A percentile compares a stretch with the other conserved stretches of the same genome.
Conservation (phyloP, 164 flowering plant genomes). For the Liriodendron chinense region DNA sequence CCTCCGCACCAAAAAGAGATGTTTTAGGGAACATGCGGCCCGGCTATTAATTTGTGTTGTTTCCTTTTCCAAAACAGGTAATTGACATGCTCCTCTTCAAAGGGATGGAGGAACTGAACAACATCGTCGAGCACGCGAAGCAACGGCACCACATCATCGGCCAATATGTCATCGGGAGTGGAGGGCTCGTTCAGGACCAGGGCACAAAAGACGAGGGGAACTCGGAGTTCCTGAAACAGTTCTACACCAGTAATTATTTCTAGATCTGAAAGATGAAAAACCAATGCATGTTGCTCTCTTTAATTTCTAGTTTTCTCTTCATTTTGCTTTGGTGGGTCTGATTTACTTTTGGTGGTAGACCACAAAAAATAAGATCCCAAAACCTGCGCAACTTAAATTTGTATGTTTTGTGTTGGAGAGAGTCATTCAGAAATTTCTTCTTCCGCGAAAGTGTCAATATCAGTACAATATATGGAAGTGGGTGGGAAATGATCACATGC, state of each 20-base stretch:
- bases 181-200: slow-evolving; percentile 57
- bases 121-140: slow-evolving; percentile 75
- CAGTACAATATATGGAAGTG: too few species aligned
- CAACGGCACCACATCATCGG: slow-evolving; percentile 94
- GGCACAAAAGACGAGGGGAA: slow-evolving; percentile 42
- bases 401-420: too few species aligned
- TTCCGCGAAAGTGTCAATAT: too few species aligned
- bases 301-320: background rate
- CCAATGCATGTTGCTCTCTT: background rate
- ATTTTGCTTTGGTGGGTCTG: background rate
- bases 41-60: background rate
- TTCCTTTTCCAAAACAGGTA: slow-evolving; percentile 39
- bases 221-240: slow-evolving; percentile 72
- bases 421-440: too few species aligned
- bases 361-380: too few species aligned
- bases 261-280: background rate
- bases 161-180: slow-evolving; percentile 71
- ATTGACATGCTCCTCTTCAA: slow-evolving; percentile 91
- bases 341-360: too few species aligned
- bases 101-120: slow-evolving; percentile 72
- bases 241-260: slow-evolving; percentile 59
- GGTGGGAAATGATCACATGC: too few species aligned
- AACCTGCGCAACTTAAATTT: too few species aligned
- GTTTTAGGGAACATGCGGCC: background rate
- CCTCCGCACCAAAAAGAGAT: too few species aligned